Evolutionary conservation across 768 basidiomycete species (phyloP), one percentile per base, ranked within the genome.

Genomic region (Collybia mongolica): DNA sequence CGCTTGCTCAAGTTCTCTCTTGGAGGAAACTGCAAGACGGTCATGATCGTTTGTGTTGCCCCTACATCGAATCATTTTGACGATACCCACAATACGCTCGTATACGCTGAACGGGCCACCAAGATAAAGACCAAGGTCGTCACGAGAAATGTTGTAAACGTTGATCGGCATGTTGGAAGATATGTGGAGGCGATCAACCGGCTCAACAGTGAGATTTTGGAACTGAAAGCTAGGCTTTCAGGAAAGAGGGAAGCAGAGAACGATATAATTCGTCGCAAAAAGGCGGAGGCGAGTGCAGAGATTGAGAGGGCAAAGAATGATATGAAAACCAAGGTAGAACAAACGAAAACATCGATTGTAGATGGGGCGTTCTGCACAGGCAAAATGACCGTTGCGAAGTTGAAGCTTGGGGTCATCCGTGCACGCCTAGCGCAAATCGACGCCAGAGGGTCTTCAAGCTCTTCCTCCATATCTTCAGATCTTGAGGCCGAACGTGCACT

Each of bases 71-170:
- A 81, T 32, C 94, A 99, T 70, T 97, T 98, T 65, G 97, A 98
- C 63, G 97, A 99, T 66, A 98, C 97, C 26, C 93, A 97, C 65
- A 99, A 99, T 65, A 98, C 97, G 2, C 86, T 99, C 42, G 76
- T 97, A 53, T 99, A 98, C 67, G 97, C 97, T 19, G 95, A 99
- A 60, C 88, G 95, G 40, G 96, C 97, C 22, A 97, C 97, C 52
- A 93, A 94, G 74, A 98, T 99, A 71, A 95, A 95, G 75, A 98
- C 96, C 15, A 96, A 93, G 66, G 93, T 98, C 48, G 86, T 98
- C 52, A 94, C 95, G 1, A 81, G 93, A 39, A 98, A 99, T 64
- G 88, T 96, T 24, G 87, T 96, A 60, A 94, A 95, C 55, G 92
- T 98, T 54, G 88, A 96, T 60, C 82, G 95, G 14, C 93, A 98